Evolutionary conservation across 345 rosid genomes (phyloP).

Genomic region (Camelina laxa): DNA sequence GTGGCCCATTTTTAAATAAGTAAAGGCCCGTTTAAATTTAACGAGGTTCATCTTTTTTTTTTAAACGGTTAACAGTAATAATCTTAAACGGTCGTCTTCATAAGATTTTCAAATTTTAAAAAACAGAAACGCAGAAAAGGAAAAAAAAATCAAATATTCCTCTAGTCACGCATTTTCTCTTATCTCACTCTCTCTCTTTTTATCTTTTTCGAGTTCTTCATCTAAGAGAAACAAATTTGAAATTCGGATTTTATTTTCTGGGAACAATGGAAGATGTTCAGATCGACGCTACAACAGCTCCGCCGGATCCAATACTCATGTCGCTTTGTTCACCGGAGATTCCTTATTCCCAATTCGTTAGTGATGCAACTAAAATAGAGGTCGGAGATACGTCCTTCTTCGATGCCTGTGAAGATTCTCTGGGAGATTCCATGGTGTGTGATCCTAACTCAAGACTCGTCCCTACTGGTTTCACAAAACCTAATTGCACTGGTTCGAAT

Average conservation of each 20-base stretch:
- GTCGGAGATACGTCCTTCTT: slow-evolving; percentile 41
- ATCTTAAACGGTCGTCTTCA: slow-evolving; percentile 36
- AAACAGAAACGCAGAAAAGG: slow-evolving; percentile 9
- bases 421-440: slow-evolving; percentile 69
- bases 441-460: slow-evolving; percentile 73
- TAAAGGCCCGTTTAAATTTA: slow-evolving; percentile 16
- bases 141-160: slow-evolving; percentile 15
- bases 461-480: slow-evolving; percentile 56
- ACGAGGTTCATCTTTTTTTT: not conserved
- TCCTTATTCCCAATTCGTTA: slow-evolving; percentile 45
- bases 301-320: slow-evolving; percentile 31
- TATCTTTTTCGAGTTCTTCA: not conserved
- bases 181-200: not conserved
- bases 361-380: slow-evolving; percentile 45
- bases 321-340: slow-evolving; percentile 34
- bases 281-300: slow-evolving; percentile 31
- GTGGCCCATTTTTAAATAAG: not conserved
- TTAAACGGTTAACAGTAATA: not conserved
- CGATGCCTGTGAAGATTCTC: slow-evolving; percentile 51
- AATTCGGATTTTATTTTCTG: not conserved
- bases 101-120: slow-evolving; percentile 28
- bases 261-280: slow-evolving; percentile 50
- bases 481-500: slow-evolving; percentile 56
- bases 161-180: slow-evolving; percentile 14
- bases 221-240: too few relatives aligned